Conservation (phyloP, 441 rosid species). For the Bocquillonia castaneifolia region DNA sequence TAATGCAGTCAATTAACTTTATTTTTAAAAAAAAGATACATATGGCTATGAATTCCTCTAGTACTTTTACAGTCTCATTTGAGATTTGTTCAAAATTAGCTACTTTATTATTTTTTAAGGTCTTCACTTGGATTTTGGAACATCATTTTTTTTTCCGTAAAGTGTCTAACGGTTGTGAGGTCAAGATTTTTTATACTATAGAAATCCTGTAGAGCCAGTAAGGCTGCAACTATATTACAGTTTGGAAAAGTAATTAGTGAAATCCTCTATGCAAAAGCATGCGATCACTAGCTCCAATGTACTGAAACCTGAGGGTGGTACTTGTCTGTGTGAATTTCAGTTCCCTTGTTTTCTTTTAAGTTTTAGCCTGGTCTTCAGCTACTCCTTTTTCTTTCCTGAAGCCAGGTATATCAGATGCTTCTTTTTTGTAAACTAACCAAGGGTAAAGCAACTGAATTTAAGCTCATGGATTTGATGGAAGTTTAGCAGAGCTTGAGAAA, state of each 20-base stretch:
- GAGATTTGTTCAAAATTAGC: conserved; percentile 9
- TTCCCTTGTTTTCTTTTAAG: conserved; percentile 32
- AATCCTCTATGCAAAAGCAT: neutral
- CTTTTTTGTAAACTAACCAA: conserved; percentile 65
- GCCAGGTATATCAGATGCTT: conserved; percentile 64
- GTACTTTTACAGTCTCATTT: neutral
- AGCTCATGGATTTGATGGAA: conserved; percentile 91
- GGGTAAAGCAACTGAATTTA: conserved; percentile 77
- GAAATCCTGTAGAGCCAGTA: neutral
- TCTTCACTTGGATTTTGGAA: conserved; percentile 6
- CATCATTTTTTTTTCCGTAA: neutral
- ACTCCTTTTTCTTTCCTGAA: conserved; percentile 61
- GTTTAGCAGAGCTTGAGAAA: conserved; percentile 98
- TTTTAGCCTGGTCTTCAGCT: conserved; percentile 58
- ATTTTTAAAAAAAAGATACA: neutral
- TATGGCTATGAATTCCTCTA: neutral
- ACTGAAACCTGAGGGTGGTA: conserved; percentile 17
- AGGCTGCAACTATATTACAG: neutral
- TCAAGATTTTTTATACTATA: conserved; percentile 12
- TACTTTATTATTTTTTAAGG: conserved; percentile 10
- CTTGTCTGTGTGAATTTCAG: conserved; percentile 19
- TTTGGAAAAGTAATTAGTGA: conserved; percentile 2
- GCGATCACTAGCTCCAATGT: conserved; percentile 2
- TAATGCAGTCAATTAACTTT: conserved; percentile 11
- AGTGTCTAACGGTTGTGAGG: conserved; percentile 3